These are phyloP conservation scores for Epichloe sylvatica DNA, from an alignment of 2,329 filamentous ascomycete species.

Conservation along the genomic window DNA sequence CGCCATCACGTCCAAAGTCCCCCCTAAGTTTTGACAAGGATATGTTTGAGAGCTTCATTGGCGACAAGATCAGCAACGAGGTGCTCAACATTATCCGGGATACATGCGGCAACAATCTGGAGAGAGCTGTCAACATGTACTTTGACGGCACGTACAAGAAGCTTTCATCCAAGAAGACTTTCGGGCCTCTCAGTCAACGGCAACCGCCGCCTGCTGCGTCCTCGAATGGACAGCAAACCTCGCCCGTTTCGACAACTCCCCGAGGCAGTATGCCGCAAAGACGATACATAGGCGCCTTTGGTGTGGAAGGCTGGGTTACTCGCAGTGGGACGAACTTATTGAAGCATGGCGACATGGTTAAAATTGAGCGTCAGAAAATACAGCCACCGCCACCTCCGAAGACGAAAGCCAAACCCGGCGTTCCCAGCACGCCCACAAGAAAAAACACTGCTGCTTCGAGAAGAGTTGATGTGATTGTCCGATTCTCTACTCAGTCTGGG, in stretches of 20 bases:
- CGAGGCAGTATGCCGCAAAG: slow-evolving; percentile 21
- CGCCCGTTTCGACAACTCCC: background rate
- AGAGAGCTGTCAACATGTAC: slow-evolving; percentile 55
- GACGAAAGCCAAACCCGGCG: slow-evolving; percentile 28
- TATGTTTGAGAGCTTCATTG: slow-evolving; percentile 46
- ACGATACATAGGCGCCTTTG: slow-evolving; percentile 83
- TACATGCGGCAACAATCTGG: slow-evolving; percentile 42
- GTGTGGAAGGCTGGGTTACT: slow-evolving; percentile 83
- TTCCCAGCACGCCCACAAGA: slow-evolving; percentile 17
- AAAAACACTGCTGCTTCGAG: slow-evolving; percentile 41
- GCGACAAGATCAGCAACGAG: slow-evolving; percentile 37
- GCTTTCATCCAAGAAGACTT: slow-evolving; percentile 16
- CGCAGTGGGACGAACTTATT: slow-evolving; percentile 63
- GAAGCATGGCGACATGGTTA: slow-evolving; percentile 68
- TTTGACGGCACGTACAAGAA: slow-evolving; percentile 55
- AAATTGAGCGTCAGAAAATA: slow-evolving; percentile 72
- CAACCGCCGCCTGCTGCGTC: background rate
- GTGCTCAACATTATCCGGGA: slow-evolving; percentile 36
- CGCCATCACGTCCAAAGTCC: slow-evolving; percentile 11
- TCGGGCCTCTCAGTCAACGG: background rate
- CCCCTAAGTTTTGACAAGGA: slow-evolving; percentile 38
- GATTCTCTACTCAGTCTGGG: slow-evolving; percentile 69
- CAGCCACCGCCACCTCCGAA: slow-evolving; percentile 40
- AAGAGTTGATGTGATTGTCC: slow-evolving; percentile 73
- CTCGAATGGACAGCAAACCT: background rate